These are phyloP conservation scores for Aspergillus ochraceus DNA, from an alignment of 2,329 filamentous ascomycete genomes.

Conservation along the genomic window DNA sequence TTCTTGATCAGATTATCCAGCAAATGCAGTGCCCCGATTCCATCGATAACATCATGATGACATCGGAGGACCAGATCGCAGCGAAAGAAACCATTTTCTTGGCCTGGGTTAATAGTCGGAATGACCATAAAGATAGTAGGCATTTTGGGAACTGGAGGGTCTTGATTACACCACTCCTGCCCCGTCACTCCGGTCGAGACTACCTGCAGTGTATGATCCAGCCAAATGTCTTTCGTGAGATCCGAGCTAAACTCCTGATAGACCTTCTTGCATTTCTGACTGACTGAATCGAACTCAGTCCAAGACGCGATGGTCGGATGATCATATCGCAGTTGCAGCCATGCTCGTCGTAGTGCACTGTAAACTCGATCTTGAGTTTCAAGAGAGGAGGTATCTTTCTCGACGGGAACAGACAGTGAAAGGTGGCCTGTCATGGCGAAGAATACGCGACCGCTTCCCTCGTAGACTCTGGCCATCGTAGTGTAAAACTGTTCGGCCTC, in stretches of 20 bases:
- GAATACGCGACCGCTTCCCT: conserved; percentile 40
- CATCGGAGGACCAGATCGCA: conserved; percentile 23
- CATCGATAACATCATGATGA: conserved; percentile 26
- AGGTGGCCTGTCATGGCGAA: conserved; percentile 46
- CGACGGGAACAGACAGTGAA: conserved; percentile 18
- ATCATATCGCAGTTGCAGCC: conserved; percentile 24
- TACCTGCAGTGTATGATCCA: conserved; percentile 18
- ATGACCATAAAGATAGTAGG: conserved; percentile 27
- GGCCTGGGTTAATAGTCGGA: background rate
- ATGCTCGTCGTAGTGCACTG: conserved; percentile 19
- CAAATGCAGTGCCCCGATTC: conserved; percentile 22
- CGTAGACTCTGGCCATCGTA: conserved; percentile 33
- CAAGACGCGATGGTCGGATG: conserved; percentile 26
- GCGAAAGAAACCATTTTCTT: background rate
- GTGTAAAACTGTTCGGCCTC: conserved; percentile 47
- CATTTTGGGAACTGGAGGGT: conserved; percentile 23
- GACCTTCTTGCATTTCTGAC: conserved; percentile 21
- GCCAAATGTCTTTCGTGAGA: conserved; percentile 12
- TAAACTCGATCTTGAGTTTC: conserved; percentile 5
- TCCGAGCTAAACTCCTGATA: conserved; percentile 16
- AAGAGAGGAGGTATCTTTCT: background rate
- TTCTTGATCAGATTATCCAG: conserved; percentile 21
- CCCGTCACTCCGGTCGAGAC: conserved; percentile 15
- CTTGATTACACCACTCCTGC: conserved; percentile 26
- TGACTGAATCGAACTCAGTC: conserved; percentile 17